A percentile compares a stretch with the other conserved stretches of the same genome.
Evolutionary conservation across 805 yeast genomes (phyloP).

Genomic region (Ogataea nonfermentans): DNA sequence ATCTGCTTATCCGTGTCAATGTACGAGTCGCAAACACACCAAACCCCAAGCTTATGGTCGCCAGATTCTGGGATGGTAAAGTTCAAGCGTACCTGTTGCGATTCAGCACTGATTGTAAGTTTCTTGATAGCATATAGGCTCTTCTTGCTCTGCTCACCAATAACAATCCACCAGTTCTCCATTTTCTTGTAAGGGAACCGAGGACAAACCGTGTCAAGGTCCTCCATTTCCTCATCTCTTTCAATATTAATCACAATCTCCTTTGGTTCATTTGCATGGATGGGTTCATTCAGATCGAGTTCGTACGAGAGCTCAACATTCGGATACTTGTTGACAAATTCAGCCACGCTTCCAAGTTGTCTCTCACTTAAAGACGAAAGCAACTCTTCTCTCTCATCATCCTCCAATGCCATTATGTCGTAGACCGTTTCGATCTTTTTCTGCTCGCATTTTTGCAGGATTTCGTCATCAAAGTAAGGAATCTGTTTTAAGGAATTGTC

Average conservation of each 20-base stretch:
- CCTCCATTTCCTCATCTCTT: constrained; percentile 76
- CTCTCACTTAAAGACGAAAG: constrained; percentile 49
- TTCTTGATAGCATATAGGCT: constrained; percentile 75
- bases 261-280: constrained; percentile 46
- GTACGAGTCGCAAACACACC: constrained; percentile 91
- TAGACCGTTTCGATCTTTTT: constrained; percentile 66
- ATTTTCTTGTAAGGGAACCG: constrained; percentile 56
- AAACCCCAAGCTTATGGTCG: constrained; percentile 57
- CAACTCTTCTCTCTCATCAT: constrained; percentile 55
- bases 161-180: constrained; percentile 85
- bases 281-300: constrained; percentile 40
- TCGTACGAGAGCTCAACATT: constrained; percentile 68
- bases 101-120: constrained; percentile 50
- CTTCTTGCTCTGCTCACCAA: constrained; percentile 62
- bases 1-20: constrained; percentile 91
- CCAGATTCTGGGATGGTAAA: constrained; percentile 64
- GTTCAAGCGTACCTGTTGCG: constrained; percentile 50
- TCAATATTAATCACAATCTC: constrained; percentile 48
- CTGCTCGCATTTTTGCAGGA: constrained; percentile 53
- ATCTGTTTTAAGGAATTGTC: constrained; percentile 79
- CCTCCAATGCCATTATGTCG: constrained; percentile 77
- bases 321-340: constrained; percentile 88
- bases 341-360: constrained; percentile 66
- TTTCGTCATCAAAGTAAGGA: constrained; percentile 57
- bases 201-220: constrained; percentile 57